Evolutionary conservation across 768 basidiomycete genomes (phyloP), one percentile per base, ranked within the genome.

Genomic region (Pisolithus microcarpus): DNA sequence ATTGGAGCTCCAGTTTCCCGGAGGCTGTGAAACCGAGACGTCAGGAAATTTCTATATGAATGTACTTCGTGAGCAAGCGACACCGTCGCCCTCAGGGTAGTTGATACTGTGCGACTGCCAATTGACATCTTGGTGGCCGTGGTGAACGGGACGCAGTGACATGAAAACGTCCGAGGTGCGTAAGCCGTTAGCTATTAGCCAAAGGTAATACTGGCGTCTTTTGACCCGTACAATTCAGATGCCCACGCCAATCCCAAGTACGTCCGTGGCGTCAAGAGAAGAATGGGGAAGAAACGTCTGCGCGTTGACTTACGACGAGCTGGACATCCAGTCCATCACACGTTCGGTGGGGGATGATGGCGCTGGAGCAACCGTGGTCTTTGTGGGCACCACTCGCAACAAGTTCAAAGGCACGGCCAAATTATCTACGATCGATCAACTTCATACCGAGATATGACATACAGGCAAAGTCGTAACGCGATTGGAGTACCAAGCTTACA

Each of bases 331-430:
- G 10, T 63, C 66, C 0, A 83, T 89, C 54, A 75, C 83, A n/a
- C 62, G 68, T 11, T 82, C 79, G 10, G 85, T 90, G 21, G 72
- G 74, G 43, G 74, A 83, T 61, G 75, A 82, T 48, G 65, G 69
- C 38, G 84, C 85, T 19, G 91, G 89, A 6, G 90, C 87, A 30
- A 81, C 76, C 10, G 81, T 82, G 9, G 71, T 82, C 3, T 92
- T 94, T 70, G 79, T 91, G 48, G 91, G 91, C 7, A 90, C 89
- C 13, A 94, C 91, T 6, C 79, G 91, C 51, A 85, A 91, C 64
- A 84, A 83, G 0, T 92, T 92, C 71, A 75, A 84, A 78, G 90
- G 90, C 85, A 59, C 44, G 30, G 18, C 46, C 21, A 13, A 28
- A 50, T 43, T 10, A 46, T n/a, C 38, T 47, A 31, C 18, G 23